Evolutionary conservation across 164 flowering plant genomes (phyloP).

Genomic region (Houttuynia cordata): DNA sequence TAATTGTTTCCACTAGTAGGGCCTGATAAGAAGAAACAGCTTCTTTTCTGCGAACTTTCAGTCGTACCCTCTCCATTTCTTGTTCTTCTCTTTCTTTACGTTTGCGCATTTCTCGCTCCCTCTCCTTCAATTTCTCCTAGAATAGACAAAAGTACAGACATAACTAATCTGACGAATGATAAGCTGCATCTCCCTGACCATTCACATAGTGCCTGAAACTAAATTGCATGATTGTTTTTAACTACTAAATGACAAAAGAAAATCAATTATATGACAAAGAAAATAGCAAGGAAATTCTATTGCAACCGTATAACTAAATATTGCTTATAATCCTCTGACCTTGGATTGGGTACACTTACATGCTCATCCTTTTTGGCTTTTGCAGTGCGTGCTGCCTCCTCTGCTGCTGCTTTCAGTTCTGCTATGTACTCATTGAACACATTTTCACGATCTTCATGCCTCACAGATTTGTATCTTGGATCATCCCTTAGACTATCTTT

Average conservation of each 20-base stretch:
- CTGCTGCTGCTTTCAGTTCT: conserved; percentile 59
- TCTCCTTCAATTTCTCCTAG: conserved; percentile 88
- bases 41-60: conserved; percentile 82
- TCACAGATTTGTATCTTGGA: conserved; percentile 73
- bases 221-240: no score
- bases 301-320: not conserved
- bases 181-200: no score
- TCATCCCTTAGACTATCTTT: conserved; percentile 80
- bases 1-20: conserved; percentile 83
- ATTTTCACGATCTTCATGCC: conserved; percentile 83
- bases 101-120: conserved; percentile 83
- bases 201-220: no score
- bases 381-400: conserved; percentile 41
- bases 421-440: conserved; percentile 68
- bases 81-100: conserved; percentile 95
- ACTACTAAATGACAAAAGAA: no score
- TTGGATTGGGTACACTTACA: conserved; percentile 23
- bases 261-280: no score
- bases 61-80: conserved; percentile 89
- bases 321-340: not conserved
- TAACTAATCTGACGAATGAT: not conserved
- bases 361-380: conserved; percentile 73
- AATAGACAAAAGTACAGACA: conserved; percentile 3
- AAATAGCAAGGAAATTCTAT: no score
- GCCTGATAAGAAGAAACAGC: conserved; percentile 91